Percentiles rank a stretch among this genome's conserved stretches.
Conservation (phyloP, 768 basidiomycete genomes). For the Brasilioporus rufonigricans region DNA sequence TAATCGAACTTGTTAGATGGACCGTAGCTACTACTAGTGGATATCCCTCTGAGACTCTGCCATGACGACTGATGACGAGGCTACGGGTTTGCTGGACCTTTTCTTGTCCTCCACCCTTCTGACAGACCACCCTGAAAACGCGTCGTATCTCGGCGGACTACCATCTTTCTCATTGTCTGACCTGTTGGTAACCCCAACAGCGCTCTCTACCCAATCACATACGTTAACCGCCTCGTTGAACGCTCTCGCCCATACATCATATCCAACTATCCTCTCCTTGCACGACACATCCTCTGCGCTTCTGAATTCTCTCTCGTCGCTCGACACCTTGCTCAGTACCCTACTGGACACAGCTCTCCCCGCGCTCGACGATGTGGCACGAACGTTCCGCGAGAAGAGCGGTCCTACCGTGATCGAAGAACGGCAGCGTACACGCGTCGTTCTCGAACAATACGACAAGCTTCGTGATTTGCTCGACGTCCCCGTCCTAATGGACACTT, state of each 20-base stretch:
- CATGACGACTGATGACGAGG: constrained; percentile 26
- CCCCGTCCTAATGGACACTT: constrained; percentile 88
- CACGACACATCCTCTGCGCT: constrained; percentile 78
- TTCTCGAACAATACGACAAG: constrained; percentile 95
- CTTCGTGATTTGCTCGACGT: constrained; percentile 89
- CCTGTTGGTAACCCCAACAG: constrained; percentile 69
- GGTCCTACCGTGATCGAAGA: constrained; percentile 66
- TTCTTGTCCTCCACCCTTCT: constrained; percentile 19
- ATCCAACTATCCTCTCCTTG: constrained; percentile 88
- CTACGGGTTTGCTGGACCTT: constrained; percentile 25
- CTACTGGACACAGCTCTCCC: constrained; percentile 71
- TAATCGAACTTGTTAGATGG: not conserved
- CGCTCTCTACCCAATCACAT: constrained; percentile 79
- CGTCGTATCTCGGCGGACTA: constrained; percentile 61
- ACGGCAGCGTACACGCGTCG: constrained; percentile 71
- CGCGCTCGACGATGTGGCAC: constrained; percentile 68
- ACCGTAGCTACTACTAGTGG: not conserved
- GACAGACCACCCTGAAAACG: constrained; percentile 25
- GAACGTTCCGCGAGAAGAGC: constrained; percentile 69
- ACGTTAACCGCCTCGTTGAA: constrained; percentile 88
- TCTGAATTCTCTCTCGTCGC: constrained; percentile 64
- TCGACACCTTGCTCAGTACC: constrained; percentile 69
- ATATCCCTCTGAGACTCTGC: constrained; percentile 1
- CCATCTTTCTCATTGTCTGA: constrained; percentile 63
- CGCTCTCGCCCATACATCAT: constrained; percentile 86